Conservation (phyloP, 805 yeast genomes). For the Isabelozyma heimii region DNA sequence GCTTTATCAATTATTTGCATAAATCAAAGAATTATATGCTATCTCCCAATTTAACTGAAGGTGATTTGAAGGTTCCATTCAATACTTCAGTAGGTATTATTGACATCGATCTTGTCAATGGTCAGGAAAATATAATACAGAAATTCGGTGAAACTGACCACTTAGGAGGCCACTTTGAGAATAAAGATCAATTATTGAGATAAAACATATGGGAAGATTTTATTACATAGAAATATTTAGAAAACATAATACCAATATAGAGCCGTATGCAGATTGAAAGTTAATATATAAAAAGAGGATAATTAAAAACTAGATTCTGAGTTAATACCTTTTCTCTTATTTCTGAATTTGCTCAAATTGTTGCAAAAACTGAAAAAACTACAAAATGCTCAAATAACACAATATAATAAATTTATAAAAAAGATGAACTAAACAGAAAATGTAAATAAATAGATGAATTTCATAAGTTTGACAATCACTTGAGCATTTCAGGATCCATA, state of each 20-base stretch:
- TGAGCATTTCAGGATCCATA: slow-evolving; percentile 7
- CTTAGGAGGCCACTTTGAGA: slow-evolving; percentile 54
- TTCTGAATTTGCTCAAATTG: too few relatives aligned
- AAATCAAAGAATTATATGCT: slow-evolving; percentile 35
- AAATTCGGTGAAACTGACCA: slow-evolving; percentile 68
- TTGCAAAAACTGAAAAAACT: too few relatives aligned
- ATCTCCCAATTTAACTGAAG: slow-evolving; percentile 34
- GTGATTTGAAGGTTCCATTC: slow-evolving; percentile 56
- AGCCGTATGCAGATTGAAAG: background rate
- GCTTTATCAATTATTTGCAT: slow-evolving; percentile 52
- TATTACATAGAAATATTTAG: too few relatives aligned
- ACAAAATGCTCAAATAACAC: background rate
- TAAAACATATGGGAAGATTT: too few relatives aligned
- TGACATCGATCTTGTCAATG: slow-evolving; percentile 44
- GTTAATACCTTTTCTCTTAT: too few relatives aligned
- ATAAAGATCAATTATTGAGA: slow-evolving; percentile 46
- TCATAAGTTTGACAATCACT: background rate
- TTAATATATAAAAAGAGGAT: too few relatives aligned
- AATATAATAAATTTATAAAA: background rate
- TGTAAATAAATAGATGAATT: background rate
- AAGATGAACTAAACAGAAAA: background rate
- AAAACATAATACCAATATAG: background rate
- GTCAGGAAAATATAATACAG: slow-evolving; percentile 43
- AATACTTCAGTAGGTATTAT: slow-evolving; percentile 73
- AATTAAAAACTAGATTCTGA: too few relatives aligned